Evolutionary conservation across 495 filamentous ascomycete species (phyloP), one percentile per base, ranked within the genome.

Genomic region (Penicillium taxi): DNA sequence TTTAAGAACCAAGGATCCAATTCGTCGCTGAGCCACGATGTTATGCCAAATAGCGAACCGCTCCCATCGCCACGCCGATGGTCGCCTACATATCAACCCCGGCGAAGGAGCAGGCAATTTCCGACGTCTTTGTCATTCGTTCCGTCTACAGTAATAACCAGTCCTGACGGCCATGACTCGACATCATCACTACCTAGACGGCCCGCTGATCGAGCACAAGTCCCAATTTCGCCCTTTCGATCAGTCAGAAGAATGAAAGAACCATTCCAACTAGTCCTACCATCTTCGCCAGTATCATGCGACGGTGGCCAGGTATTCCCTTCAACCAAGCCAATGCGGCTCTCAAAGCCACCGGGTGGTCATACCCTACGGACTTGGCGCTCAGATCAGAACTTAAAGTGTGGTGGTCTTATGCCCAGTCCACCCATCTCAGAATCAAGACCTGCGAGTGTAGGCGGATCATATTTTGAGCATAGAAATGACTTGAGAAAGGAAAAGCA

Each of bases 221-320:
- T 50, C 25, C 55, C 34, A 18, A 57, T 65, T 24, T 69, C 64
- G 16, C 66, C 64, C 0, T 67, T 67, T 34, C 64, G 64, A 14
- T 69, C 66, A 1, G 66, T 70, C n/a, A 52, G 62, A 11, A 59
- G 48, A 37, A 70, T 70, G 64, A 67, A 67, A 33, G 57, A 68
- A 33, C 64, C 64, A 6, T 66, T 70, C 30, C 63, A 61, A 29
- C 39, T 69, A 11, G 58, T 59, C 39, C 48, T 70, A 11, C 63
- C 63, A 6, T 39, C 43, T 2, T 67, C 63, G 5, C 63, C 65
- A 6, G 28, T 24, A 6, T 43, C 47, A 23, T 50, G 50, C 16
- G 60, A 66, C 26, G 50, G 46, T 9, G 44, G 32, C 31, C 34
- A 44, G 1, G 26, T 41, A 25, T 39, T 53, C 12, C 40, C 44